A percentile compares a stretch with the other conserved stretches of the same genome.
Evolutionary conservation across 1,284 basidiomycete genomes (phyloP).

Genomic region (Trichosporon sp.): DNA sequence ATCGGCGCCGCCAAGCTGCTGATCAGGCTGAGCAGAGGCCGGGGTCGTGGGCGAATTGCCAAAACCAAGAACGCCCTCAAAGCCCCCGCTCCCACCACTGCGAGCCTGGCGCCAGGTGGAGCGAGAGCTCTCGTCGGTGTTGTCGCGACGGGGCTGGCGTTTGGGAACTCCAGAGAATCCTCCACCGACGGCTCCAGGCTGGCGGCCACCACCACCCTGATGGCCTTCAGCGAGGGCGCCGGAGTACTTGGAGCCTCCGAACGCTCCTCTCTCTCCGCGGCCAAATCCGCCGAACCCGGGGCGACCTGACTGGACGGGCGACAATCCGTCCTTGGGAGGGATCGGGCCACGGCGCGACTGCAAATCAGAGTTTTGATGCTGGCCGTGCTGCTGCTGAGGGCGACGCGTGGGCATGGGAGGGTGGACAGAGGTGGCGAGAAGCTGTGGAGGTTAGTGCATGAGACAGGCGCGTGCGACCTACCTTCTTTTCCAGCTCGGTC

Average conservation of each 20-base stretch:
- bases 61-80: conserved; percentile 56
- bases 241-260: conserved; percentile 44
- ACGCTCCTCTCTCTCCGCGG: conserved; percentile 47
- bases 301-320: conserved; percentile 20
- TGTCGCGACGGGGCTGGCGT: conserved; percentile 30
- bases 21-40: conserved; percentile 17
- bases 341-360: conserved; percentile 7
- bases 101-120: conserved; percentile 50
- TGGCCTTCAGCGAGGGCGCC: conserved; percentile 38
- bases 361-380: conserved; percentile 12
- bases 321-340: conserved; percentile 13
- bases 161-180: conserved; percentile 52
- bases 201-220: conserved; percentile 22
- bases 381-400: conserved; percentile 23
- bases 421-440: conserved; percentile 47
- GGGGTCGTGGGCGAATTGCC: conserved; percentile 36
- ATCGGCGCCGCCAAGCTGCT: conserved; percentile 6
- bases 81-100: conserved; percentile 48
- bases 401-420: conserved; percentile 44
- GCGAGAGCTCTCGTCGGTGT: conserved; percentile 19
- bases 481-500: conserved; percentile 84
- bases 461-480: conserved; percentile 47
- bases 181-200: conserved; percentile 49
- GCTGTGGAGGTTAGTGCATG: conserved; percentile 29
- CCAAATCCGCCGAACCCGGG: conserved; percentile 49